These are phyloP conservation scores for Penicillium paxilli DNA, from an alignment of 495 filamentous ascomycete genomes.

Conservation along the genomic window DNA sequence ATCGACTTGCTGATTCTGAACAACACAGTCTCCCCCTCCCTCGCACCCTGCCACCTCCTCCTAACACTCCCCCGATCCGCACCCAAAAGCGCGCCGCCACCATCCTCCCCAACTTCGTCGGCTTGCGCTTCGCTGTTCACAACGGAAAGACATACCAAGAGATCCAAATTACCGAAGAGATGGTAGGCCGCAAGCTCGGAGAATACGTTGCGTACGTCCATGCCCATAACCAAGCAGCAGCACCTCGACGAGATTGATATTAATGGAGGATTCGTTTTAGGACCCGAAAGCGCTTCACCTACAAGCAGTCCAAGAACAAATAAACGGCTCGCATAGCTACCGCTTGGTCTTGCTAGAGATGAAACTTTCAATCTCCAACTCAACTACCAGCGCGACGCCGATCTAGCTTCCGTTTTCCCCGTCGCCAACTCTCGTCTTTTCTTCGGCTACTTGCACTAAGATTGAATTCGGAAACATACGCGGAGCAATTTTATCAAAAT, in stretches of 20 bases:
- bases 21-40: conserved; percentile 43
- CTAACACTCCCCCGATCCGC: conserved; percentile 72
- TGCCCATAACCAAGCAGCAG: neutral
- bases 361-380: conserved; percentile 6
- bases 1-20: neutral
- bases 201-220: conserved; percentile 85
- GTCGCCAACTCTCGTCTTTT: conserved; percentile 2
- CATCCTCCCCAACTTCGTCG: conserved; percentile 95
- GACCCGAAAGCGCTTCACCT: conserved; percentile 83
- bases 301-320: conserved; percentile 77
- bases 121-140: conserved; percentile 87
- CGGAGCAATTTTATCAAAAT: neutral
- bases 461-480: neutral
- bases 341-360: neutral
- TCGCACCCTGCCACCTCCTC: conserved; percentile 45
- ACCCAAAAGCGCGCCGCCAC: conserved; percentile 90
- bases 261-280: conserved; percentile 40
- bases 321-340: conserved; percentile 33
- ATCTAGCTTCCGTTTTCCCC: neutral
- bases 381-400: neutral
- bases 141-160: conserved; percentile 95
- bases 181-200: conserved; percentile 97
- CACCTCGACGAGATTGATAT: neutral
- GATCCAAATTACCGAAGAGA: conserved; percentile 88
- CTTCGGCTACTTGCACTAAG: neutral